A percentile compares a stretch with the other conserved stretches of the same genome.
These are phyloP conservation scores for Trebouxia gelatinosa DNA, from an alignment of 163 green algal species.

Conservation along the genomic window DNA sequence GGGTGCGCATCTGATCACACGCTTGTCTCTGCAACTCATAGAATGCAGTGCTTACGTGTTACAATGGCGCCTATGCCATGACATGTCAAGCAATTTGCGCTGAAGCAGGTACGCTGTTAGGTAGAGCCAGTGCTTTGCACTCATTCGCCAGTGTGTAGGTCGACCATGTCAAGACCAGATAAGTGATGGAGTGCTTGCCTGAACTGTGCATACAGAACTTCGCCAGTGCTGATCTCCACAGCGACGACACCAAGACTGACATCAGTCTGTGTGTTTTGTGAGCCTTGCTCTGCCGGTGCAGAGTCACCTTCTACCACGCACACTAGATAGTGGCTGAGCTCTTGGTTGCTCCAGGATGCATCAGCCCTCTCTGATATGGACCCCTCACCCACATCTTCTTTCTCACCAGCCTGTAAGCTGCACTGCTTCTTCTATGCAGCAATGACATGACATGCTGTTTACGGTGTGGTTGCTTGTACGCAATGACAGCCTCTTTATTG, in stretches of 20 bases:
- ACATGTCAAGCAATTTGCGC: too few relatives aligned
- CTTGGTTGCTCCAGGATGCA: conserved; percentile 34
- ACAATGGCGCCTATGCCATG: too few relatives aligned
- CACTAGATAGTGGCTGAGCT: conserved; percentile 57
- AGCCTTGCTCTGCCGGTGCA: background rate
- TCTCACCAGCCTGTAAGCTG: conserved; percentile 28
- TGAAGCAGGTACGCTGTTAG: too few relatives aligned
- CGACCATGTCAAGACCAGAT: too few relatives aligned
- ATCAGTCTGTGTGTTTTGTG: conserved; percentile 18
- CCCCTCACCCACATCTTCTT: conserved; percentile 39
- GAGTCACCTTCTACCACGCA: conserved; percentile 55
- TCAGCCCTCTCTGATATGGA: conserved; percentile 14
- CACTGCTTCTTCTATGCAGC: background rate
- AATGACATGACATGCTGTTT: background rate
- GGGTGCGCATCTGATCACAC: too few relatives aligned
- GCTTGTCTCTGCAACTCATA: too few relatives aligned
- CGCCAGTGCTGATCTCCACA: conserved; percentile 77
- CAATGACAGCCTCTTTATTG: background rate
- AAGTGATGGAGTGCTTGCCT: too few relatives aligned
- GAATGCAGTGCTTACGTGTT: too few relatives aligned
- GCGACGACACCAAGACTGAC: conserved; percentile 71
- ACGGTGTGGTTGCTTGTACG: background rate
- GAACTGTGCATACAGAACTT: conserved; percentile 73
- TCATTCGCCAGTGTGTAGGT: too few relatives aligned
- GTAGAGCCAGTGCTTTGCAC: too few relatives aligned